These are phyloP conservation scores for Thyridium curvatum DNA, from an alignment of 2,329 filamentous ascomycete genomes.

Conservation along the genomic window DNA sequence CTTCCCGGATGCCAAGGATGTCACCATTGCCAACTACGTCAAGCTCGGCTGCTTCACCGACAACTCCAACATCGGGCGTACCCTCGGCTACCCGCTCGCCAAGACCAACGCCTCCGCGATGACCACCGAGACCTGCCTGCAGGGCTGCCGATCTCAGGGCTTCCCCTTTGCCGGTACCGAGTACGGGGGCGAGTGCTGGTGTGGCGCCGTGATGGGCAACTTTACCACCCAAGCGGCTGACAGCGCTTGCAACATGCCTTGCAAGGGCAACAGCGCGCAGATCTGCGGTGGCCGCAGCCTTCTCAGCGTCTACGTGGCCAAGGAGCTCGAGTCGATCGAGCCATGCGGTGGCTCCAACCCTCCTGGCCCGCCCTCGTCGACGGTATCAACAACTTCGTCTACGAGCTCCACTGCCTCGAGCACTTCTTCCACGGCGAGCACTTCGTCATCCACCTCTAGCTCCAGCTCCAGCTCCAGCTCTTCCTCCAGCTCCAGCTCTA, in stretches of 20 bases:
- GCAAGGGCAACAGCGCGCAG: constrained; percentile 37
- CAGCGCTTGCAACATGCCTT: constrained; percentile 42
- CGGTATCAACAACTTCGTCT: constrained; percentile 7
- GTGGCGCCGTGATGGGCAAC: constrained; percentile 46
- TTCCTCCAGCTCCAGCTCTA: constrained; percentile 5
- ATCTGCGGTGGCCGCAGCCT: constrained; percentile 36
- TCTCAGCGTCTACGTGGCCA: constrained; percentile 40
- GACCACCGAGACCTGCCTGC: constrained; percentile 35
- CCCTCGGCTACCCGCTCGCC: constrained; percentile 37
- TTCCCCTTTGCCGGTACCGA: constrained; percentile 44
- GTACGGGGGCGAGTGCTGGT: constrained; percentile 41
- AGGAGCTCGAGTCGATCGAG: constrained; percentile 41
- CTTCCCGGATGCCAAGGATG: constrained; percentile 35
- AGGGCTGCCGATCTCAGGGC: constrained; percentile 33
- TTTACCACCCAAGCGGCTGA: constrained; percentile 27
- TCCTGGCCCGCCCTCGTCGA: constrained; percentile 6
- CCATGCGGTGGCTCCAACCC: constrained; percentile 31
- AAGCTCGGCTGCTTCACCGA: constrained; percentile 58
- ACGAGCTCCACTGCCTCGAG: constrained; percentile 11
- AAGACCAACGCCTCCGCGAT: constrained; percentile 25
- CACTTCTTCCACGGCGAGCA: constrained; percentile 5
- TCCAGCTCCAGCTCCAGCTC: neutral
- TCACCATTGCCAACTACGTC: constrained; percentile 45
- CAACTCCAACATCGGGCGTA: constrained; percentile 29
- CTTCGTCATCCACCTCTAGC: constrained; percentile 8